Evolutionary conservation across 164 flowering plant genomes (phyloP), one percentile per base, ranked within the genome.

Genomic region (Dillenia turbinata): DNA sequence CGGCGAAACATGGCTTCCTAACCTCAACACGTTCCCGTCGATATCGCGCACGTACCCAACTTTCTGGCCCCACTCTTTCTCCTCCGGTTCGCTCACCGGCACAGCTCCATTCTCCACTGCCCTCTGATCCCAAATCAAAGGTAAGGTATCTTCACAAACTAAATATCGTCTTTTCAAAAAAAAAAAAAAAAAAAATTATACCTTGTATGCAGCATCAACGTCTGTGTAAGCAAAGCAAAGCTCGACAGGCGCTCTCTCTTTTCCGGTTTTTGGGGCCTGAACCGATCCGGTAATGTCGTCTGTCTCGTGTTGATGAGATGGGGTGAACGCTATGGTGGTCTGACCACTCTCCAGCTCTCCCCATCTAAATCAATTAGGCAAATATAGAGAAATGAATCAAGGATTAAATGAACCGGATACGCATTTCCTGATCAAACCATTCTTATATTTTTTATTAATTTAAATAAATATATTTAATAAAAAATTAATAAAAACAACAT

Each of bases 61-160:
- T 55, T 79, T 92, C 77, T 92, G 97, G 0, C 93, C 92, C 98
- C 98, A 92, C 57, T 81, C 89, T 57, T 84, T 92, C 61, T 69
- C 73, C 82, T 88, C 97, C 33, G 98, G 97, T 70, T 73, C 77
- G 15, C 82, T 79, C 65, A 92, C 88, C 44, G 80, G 49, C 74
- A 65, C 79, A 7, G 94, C 97, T 1, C 96, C 98, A 19, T 80
- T 83, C 76, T 88, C 90, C 65, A 90, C 80, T 5, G 97, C 97
- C 69, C 93, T 87, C 96, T 91, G 84, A 10, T 12, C 50, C 53
- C 69, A 61, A 44, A 14, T 15, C 56, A 64, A 12, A 22, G 9
- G 13, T 17, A 12, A 22, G 9, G 13, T 17, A 10, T 9, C n/a
- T 16, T 47, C 44, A 52, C 12, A 52, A 47, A 59, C 24, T 11